Evolutionary conservation across 805 yeast genomes (phyloP).

Genomic region (Candida namnaoensis): DNA sequence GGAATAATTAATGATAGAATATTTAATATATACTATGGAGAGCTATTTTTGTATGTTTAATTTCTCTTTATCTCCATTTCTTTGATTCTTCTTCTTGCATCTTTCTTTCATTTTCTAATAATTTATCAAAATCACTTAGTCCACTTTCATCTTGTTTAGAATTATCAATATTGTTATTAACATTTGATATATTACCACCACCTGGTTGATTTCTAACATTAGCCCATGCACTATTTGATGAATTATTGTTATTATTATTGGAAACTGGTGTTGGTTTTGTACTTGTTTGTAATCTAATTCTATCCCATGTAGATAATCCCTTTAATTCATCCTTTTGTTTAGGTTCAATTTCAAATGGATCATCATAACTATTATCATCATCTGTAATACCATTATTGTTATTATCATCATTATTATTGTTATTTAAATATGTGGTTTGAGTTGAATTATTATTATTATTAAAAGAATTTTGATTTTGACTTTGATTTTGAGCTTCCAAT

Average conservation of each 20-base stretch:
- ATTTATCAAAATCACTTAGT: constrained; percentile 14
- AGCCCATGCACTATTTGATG: not conserved
- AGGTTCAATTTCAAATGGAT: constrained; percentile 12
- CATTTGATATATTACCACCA: no score
- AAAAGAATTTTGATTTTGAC: not conserved
- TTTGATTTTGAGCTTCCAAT: constrained; percentile 1
- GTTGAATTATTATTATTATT: not conserved
- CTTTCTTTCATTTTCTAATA: constrained; percentile 16
- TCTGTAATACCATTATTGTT: not conserved
- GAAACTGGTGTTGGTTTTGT: not conserved
- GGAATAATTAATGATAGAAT: no score
- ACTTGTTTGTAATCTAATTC: constrained; percentile 22
- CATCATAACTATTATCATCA: constrained; percentile 7
- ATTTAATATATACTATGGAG: no score
- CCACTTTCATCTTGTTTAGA: not conserved
- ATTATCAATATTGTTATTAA: not conserved
- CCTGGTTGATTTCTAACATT: not conserved
- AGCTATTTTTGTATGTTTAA: no score
- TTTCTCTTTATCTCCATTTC: no score
- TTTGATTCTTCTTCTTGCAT: constrained; percentile 2
- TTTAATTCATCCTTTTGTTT: not conserved
- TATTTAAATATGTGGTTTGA: constrained; percentile 1
- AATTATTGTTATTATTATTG: not conserved
- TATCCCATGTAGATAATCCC: constrained; percentile 27
- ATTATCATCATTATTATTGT: not conserved